Conservation (phyloP, 2,329 filamentous ascomycete species). For the Taxawa tesnikishii region DNA sequence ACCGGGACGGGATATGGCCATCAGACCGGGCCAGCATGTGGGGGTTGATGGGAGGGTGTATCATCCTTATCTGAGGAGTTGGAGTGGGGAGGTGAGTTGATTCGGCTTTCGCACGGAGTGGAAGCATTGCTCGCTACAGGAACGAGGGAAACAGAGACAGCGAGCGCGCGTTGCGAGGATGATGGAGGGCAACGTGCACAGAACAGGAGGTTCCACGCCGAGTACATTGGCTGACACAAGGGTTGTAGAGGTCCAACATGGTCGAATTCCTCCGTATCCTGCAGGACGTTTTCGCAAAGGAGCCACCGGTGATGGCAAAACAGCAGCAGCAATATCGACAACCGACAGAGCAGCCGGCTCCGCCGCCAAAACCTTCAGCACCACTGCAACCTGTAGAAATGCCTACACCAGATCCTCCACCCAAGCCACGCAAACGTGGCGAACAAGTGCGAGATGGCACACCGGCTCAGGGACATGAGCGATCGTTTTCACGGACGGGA, state of each 20-base stretch:
- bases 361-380: constrained; percentile 25
- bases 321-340: constrained; percentile 29
- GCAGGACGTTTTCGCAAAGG: constrained; percentile 81
- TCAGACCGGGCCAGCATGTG: constrained; percentile 88
- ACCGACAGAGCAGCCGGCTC: constrained; percentile 61
- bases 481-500: constrained; percentile 11
- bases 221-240: no score
- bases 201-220: no score
- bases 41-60: constrained; percentile 88
- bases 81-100: constrained; percentile 81
- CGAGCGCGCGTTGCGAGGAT: no score
- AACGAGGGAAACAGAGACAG: no score
- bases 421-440: constrained; percentile 41
- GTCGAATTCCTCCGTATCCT: constrained; percentile 73
- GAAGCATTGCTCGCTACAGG: no score
- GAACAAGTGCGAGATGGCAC: constrained; percentile 16
- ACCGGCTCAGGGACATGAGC: constrained; percentile 1
- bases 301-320: constrained; percentile 77
- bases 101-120: no score
- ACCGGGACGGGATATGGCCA: constrained; percentile 75
- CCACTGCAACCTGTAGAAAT: constrained; percentile 25
- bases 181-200: no score
- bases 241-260: constrained; percentile 77
- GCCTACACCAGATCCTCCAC: constrained; percentile 24
- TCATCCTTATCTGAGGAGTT: constrained; percentile 87